phyloP scores from a whole-genome alignment of 2,329 filamentous ascomycete species.

The Fusarium vanettenii region DNA sequence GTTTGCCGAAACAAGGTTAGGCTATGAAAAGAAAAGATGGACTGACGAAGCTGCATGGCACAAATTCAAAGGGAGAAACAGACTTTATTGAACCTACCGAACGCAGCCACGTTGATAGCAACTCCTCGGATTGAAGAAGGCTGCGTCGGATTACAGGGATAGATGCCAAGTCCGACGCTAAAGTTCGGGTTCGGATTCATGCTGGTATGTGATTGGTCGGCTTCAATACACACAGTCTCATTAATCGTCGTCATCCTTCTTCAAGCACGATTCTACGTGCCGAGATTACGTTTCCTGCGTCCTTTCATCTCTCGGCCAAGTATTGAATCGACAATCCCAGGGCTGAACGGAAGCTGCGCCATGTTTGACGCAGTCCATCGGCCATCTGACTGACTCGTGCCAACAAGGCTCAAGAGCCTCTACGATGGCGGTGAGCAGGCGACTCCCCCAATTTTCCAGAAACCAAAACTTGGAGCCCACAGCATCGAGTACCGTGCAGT shows the following conservation, averaged over 20 bases:
- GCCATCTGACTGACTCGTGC: background rate
- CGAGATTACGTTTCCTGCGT: background rate
- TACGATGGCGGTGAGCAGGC: background rate
- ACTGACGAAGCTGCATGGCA: background rate
- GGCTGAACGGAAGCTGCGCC: background rate
- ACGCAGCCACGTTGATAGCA: background rate
- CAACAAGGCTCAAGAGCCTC: background rate
- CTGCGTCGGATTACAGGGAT: background rate
- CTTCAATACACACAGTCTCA: no score
- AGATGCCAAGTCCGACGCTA: background rate
- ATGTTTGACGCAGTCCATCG: background rate
- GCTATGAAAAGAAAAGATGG: background rate
- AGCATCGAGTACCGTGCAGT: slow-evolving; percentile 6
- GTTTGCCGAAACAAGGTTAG: background rate
- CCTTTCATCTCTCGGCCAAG: no score
- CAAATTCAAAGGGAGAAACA: background rate
- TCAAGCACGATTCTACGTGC: background rate
- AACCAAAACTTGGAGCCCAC: slow-evolving; percentile 3
- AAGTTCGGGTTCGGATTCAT: background rate
- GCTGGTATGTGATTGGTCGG: background rate
- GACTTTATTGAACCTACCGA: background rate
- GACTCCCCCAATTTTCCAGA: background rate
- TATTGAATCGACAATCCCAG: no score
- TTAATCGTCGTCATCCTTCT: background rate
- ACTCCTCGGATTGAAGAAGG: background rate